phyloP scores from a whole-genome alignment of 2,329 filamentous ascomycete genomes.

The Fusarium albidum region DNA sequence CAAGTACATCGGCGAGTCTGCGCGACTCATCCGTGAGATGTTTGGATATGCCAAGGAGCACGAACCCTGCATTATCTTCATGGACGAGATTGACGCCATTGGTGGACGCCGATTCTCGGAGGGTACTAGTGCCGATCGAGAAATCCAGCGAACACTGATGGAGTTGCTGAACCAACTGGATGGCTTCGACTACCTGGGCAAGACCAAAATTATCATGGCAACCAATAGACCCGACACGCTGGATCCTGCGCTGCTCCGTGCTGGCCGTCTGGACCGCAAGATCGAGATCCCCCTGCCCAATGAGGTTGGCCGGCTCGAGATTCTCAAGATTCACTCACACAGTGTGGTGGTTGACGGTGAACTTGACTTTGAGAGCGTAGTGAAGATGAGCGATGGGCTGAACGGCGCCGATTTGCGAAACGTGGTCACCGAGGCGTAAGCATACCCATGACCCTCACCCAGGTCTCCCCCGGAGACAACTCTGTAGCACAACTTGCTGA shows the following conservation, averaged over 20 bases:
- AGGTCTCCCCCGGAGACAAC: too few species aligned
- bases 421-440: constrained; percentile 97
- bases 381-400: constrained; percentile 99
- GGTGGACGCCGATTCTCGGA: constrained; percentile 96
- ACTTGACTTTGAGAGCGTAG: constrained; percentile 98
- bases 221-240: constrained; percentile 97
- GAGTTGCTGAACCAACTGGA: constrained; percentile 98
- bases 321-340: constrained; percentile 95
- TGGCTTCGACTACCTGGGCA: constrained; percentile 98
- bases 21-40: constrained; percentile 97
- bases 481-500: constrained; percentile 29
- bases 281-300: constrained; percentile 98
- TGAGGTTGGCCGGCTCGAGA: constrained; percentile 94
- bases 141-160: constrained; percentile 98
- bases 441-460: constrained; percentile 39
- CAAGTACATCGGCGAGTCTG: constrained; percentile 99
- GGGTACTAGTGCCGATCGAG: constrained; percentile 95
- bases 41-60: constrained; percentile 99
- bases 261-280: constrained; percentile 94
- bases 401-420: constrained; percentile 98
- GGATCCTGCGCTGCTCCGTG: constrained; percentile 90
- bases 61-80: constrained; percentile 99
- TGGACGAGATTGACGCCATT: constrained; percentile 99
- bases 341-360: constrained; percentile 91
- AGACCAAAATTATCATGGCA: constrained; percentile 99